Base-by-base conservation (phyloP, 2,329 filamentous ascomycete genomes). In the Penicillium sp. region DNA sequence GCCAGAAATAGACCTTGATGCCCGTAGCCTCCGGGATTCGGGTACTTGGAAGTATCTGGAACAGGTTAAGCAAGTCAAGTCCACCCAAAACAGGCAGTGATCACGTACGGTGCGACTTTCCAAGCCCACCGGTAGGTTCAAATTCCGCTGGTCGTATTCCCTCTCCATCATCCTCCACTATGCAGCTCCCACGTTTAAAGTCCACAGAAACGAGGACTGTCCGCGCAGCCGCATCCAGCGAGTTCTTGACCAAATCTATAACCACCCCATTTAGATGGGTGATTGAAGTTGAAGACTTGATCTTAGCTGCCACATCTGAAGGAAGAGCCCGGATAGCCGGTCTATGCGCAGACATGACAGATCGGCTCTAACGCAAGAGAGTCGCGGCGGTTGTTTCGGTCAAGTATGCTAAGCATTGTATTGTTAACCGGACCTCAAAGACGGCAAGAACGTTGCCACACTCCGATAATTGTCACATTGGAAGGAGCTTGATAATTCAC, bases 211-310 rank as follows among this genome's bases (percentile, higher is more conserved):
- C 80, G 54, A 85, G 85, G 61, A 97, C 77, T 56, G 83, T 89
- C 36, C 81, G 83, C 16, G 93, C 88, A 47, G 79, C 78, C 4
- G 92, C 91, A 78, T 99, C 95, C 13, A 99, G 81, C 0, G 92
- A 86, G 73, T 99, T 99, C 72, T 89, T 87, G 27, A 96, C 67
- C 10, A 98, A 82, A 47, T 89, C 90, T 56, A 86, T 79, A 14
- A 91, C 79, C 4, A 90, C 92, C 27, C 79, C 84, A 66, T 88
- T 89, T 35, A 98, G 80, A 46, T 87, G 89, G 1, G 87, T 89
- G 66, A 98, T 89, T 56, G 84, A 81, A n/a, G 87, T 86, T 0
- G 94, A 96, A 0, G 94, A 96, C 71, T 89, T 90, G 77, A 99
- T 89, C 73, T 92, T 91, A 50, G 89, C 85, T 67, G 87, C 82